Conservation (phyloP, 139 green algal genomes). For the Ostreobium quekettii region DNA sequence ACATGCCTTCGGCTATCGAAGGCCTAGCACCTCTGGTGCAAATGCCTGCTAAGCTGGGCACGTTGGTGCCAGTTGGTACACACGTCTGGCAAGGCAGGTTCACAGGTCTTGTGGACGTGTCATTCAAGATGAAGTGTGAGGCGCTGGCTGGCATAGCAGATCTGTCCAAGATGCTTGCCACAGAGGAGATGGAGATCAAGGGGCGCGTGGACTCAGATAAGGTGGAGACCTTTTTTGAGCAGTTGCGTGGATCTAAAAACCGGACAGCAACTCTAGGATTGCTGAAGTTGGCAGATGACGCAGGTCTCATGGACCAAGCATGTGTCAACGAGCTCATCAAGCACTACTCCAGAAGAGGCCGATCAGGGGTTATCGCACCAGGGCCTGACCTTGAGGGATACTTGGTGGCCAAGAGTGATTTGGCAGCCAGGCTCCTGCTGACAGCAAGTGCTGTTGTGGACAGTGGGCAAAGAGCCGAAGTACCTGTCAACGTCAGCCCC, state of each 20-base stretch:
- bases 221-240: constrained; percentile 45
- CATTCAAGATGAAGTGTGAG: constrained; percentile 10
- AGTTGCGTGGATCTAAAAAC: constrained; percentile 37
- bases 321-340: neutral
- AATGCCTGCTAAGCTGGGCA: no score
- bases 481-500: constrained; percentile 23
- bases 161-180: neutral
- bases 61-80: neutral
- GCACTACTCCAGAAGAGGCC: constrained; percentile 1
- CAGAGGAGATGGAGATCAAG: constrained; percentile 39
- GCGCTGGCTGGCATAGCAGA: constrained; percentile 3
- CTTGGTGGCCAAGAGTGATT: constrained; percentile 12
- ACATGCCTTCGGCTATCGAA: no score
- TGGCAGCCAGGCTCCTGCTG: constrained; percentile 36
- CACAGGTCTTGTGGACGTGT: neutral
- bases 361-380: neutral
- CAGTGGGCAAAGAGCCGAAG: neutral
- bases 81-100: constrained; percentile 9
- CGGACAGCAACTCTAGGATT: constrained; percentile 41
- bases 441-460: constrained; percentile 23
- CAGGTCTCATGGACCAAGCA: neutral
- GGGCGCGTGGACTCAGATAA: constrained; percentile 36
- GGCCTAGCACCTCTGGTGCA: no score
- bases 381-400: constrained; percentile 7
- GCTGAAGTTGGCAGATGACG: constrained; percentile 2